phyloP scores from a whole-genome alignment of 495 filamentous ascomycete species.

The Tuber melanosporum region DNA sequence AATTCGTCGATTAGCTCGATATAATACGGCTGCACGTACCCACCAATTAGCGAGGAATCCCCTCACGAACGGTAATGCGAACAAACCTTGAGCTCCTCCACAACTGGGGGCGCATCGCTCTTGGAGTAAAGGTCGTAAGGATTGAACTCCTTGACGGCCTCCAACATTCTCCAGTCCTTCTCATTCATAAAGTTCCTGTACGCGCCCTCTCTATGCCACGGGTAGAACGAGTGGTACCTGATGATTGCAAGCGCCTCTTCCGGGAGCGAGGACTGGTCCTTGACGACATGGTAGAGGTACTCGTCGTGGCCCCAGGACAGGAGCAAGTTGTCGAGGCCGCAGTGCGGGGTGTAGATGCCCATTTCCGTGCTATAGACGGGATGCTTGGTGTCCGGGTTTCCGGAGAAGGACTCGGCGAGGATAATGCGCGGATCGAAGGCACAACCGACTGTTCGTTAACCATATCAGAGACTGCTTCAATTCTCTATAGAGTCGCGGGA shows the following conservation, averaged over 20 bases:
- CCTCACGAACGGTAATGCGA: neutral
- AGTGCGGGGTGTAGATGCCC: constrained; percentile 71
- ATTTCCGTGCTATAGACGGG: constrained; percentile 61
- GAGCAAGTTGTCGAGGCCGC: constrained; percentile 77
- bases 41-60: constrained; percentile 6
- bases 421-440: constrained; percentile 70
- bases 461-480: constrained; percentile 1
- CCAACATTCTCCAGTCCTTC: constrained; percentile 68
- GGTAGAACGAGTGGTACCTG: constrained; percentile 82
- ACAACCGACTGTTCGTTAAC: constrained; percentile 57
- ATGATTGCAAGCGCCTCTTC: constrained; percentile 82
- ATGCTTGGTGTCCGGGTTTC: constrained; percentile 63
- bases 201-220: constrained; percentile 75
- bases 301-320: constrained; percentile 90
- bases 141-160: constrained; percentile 78
- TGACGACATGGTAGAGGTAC: constrained; percentile 77
- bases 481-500: neutral
- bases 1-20: constrained; percentile 77
- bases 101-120: constrained; percentile 69
- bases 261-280: constrained; percentile 69
- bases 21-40: constrained; percentile 63
- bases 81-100: constrained; percentile 62
- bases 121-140: constrained; percentile 90
- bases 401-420: constrained; percentile 65
- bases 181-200: constrained; percentile 76